Conservation (phyloP, 345 rosid species). For the Firmiana major region DNA sequence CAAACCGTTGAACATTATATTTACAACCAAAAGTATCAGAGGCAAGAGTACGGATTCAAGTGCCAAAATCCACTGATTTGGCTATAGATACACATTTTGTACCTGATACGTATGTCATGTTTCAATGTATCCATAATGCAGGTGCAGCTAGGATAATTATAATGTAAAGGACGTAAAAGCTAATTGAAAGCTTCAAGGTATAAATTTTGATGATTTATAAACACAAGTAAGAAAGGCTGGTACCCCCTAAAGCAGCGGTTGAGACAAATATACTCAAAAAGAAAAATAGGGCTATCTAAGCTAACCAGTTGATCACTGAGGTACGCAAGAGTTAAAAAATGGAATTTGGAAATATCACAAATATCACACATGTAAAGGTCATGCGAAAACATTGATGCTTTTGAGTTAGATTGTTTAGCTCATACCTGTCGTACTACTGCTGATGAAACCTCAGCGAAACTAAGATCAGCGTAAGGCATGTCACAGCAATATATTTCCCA, state of each 20-base stretch:
- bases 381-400: neutral
- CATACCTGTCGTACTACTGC: slow-evolving; percentile 70
- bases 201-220: neutral
- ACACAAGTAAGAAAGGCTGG: neutral
- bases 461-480: slow-evolving; percentile 71
- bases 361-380: neutral
- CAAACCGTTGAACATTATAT: neutral
- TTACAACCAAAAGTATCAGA: neutral
- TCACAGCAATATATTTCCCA: slow-evolving; percentile 92
- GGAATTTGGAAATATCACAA: neutral
- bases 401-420: neutral
- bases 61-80: neutral
- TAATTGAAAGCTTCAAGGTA: neutral
- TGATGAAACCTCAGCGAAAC: slow-evolving; percentile 69
- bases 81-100: neutral
- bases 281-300: neutral
- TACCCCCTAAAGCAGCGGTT: neutral
- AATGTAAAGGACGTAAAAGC: neutral
- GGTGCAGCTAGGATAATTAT: neutral
- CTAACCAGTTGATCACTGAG: neutral
- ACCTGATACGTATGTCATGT: neutral
- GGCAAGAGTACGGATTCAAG: neutral
- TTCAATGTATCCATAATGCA: neutral
- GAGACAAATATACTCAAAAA: neutral
- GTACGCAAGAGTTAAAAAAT: slow-evolving; percentile 1